Conservation (phyloP, 2,329 filamentous ascomycete species). For the Sporothrix schenckii region DNA sequence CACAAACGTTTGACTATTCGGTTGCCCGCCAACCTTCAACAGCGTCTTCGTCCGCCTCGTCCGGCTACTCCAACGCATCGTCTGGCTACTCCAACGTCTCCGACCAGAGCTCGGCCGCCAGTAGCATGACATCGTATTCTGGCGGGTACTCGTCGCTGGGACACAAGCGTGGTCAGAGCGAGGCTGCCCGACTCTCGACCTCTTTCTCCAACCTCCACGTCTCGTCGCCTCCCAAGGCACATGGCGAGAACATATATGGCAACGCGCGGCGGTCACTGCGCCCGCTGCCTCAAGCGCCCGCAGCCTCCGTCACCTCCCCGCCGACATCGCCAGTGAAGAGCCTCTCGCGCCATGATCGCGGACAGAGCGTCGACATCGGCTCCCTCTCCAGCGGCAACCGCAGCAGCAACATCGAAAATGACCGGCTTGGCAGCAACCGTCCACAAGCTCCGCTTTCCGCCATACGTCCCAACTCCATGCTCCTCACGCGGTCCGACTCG, state of each 20-base stretch:
- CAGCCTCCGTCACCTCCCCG: conserved; percentile 42
- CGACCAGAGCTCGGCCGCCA: conserved; percentile 55
- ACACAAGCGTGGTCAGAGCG: conserved; percentile 77
- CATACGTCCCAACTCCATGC: conserved; percentile 63
- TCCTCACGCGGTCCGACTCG: conserved; percentile 61
- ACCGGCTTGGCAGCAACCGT: conserved; percentile 40
- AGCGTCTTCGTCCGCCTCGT: conserved; percentile 71
- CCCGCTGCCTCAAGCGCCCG: conserved; percentile 69
- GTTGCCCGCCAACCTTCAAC: conserved; percentile 68
- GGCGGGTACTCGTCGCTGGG: conserved; percentile 57
- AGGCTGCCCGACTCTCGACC: conserved; percentile 60
- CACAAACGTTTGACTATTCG: conserved; percentile 54
- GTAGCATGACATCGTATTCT: conserved; percentile 73
- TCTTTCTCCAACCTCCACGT: conserved; percentile 47
- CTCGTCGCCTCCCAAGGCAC: conserved; percentile 46
- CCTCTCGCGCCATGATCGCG: conserved; percentile 47
- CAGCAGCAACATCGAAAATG: conserved; percentile 29
- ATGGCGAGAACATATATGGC: conserved; percentile 65
- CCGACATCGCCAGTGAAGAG: conserved; percentile 40
- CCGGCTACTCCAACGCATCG: conserved; percentile 60
- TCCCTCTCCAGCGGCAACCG: conserved; percentile 51
- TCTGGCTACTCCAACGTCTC: conserved; percentile 51
- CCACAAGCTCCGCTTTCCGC: conserved; percentile 49
- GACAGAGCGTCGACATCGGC: conserved; percentile 66
- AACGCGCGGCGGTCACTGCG: conserved; percentile 76